phyloP scores from a whole-genome alignment of 2,329 filamentous ascomycete genomes.

The Penicillium nordicum region DNA sequence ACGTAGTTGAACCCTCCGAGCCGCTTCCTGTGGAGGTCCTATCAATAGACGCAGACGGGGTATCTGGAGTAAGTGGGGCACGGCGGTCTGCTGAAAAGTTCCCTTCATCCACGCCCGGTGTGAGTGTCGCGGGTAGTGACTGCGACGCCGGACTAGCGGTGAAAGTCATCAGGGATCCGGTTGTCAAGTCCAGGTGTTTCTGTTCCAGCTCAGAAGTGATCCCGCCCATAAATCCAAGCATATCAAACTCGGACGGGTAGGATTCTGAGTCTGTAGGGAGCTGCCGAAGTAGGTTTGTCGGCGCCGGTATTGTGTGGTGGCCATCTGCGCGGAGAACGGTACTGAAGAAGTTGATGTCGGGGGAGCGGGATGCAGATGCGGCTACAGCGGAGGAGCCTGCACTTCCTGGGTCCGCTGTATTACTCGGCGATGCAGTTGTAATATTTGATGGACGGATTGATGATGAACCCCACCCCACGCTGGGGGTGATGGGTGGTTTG shows the following conservation, averaged over 20 bases:
- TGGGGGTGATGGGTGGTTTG: conserved; percentile 22
- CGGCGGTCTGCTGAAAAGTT: conserved; percentile 10
- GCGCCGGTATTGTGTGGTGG: conserved; percentile 13
- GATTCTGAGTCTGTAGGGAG: conserved; percentile 2
- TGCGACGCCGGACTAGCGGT: conserved; percentile 11
- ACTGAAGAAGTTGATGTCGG: conserved; percentile 28
- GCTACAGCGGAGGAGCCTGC: not conserved
- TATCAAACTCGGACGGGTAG: conserved; percentile 29
- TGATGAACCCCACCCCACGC: conserved; percentile 5
- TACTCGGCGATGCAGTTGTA: not conserved
- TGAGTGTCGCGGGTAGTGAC: conserved; percentile 5
- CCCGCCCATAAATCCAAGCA: conserved; percentile 37
- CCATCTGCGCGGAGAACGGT: conserved; percentile 28
- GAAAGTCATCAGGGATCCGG: conserved; percentile 17
- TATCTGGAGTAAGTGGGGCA: conserved; percentile 16
- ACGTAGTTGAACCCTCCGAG: conserved; percentile 14
- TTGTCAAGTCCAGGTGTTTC: conserved; percentile 33
- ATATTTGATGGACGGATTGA: not conserved
- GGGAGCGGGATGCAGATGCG: conserved; percentile 10
- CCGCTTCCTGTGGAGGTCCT: conserved; percentile 12
- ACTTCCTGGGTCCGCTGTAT: not conserved
- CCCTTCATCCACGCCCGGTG: conserved; percentile 3
- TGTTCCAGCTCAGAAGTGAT: conserved; percentile 36
- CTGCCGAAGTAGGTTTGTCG: conserved; percentile 3
- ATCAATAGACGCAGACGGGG: conserved; percentile 12